Base-by-base conservation (phyloP, 176 grass and related monocot species). In the Microstegium vimineum region DNA sequence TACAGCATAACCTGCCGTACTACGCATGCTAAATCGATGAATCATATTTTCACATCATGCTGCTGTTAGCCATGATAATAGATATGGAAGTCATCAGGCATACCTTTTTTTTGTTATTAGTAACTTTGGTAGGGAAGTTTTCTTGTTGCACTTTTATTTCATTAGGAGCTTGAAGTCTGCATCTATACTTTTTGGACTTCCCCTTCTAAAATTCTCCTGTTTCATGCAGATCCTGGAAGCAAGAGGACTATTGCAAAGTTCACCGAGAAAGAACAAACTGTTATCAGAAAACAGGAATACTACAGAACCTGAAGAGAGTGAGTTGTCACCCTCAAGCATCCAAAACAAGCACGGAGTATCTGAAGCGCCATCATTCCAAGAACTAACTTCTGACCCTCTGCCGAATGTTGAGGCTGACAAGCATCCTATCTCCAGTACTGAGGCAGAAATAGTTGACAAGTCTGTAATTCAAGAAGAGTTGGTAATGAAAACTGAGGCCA, bases 401-500 rank as follows among this genome's bases (percentile, higher is more conserved):
- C 25, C 49, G 6, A 75, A 81, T 34, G 26, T 82, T 62, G 87
- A 91, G 77, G 76, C 84, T 54, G 74, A 87, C 9, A 91, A 89
- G 31, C 89, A 91, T 87, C 87, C 78, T 41, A 63, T 89, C 74
- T 83, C 79, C 82, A 80, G 59, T 31, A 70, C 62, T 7, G 87
- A 90, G 41, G 35, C 78, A 5, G 83, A 94, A 86, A 80, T 94
- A 59, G 14, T 94, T 5, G 92, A 92, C 59, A 94, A 94, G 66
- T 72, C 92, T 56, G 90, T 94, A 26, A 86, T 87, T 41, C 84
- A 94, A 87, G 92, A 94, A 90, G 77, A 90, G 64, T 62, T 89
- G 68, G 46, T 83, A 12, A 67, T 82, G 37, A 77, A 85, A 84
- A 76, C 43, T 75, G 85, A 76, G 62, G 82, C 10, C n/a, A 83